Conservation (phyloP, 805 yeast species). For the Metschnikowia borealis region DNA sequence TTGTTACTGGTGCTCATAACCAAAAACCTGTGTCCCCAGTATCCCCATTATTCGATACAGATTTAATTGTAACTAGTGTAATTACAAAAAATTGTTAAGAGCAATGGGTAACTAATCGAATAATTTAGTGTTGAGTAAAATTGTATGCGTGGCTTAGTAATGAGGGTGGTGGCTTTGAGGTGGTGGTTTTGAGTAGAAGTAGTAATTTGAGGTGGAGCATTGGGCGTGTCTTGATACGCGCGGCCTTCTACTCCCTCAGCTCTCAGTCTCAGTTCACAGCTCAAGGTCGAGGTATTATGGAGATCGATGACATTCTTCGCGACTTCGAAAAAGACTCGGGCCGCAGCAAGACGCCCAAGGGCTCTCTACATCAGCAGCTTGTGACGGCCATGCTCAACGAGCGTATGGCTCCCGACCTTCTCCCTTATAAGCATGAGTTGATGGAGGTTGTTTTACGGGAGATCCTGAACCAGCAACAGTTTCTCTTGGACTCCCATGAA, state of each 20-base stretch:
- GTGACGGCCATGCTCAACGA: constrained; percentile 77
- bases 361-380: constrained; percentile 37
- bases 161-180: no score
- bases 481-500: constrained; percentile 72
- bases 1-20: no score
- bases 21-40: no score
- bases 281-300: constrained; percentile 31
- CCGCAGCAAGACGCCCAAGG: constrained; percentile 17
- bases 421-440: constrained; percentile 64
- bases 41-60: no score
- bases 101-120: no score
- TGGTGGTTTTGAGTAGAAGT: no score
- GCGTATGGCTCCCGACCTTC: constrained; percentile 80
- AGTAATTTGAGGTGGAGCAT: no score
- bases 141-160: no score
- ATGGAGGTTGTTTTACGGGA: constrained; percentile 55
- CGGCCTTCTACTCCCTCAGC: neutral
- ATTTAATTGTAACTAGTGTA: no score
- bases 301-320: constrained; percentile 66
- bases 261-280: neutral
- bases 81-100: no score
- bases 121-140: no score
- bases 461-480: constrained; percentile 67
- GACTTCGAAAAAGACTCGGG: constrained; percentile 50
- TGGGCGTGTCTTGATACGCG: neutral